phyloP scores from a whole-genome alignment of 495 filamentous ascomycete species.

The Apiosordaria backusii region DNA sequence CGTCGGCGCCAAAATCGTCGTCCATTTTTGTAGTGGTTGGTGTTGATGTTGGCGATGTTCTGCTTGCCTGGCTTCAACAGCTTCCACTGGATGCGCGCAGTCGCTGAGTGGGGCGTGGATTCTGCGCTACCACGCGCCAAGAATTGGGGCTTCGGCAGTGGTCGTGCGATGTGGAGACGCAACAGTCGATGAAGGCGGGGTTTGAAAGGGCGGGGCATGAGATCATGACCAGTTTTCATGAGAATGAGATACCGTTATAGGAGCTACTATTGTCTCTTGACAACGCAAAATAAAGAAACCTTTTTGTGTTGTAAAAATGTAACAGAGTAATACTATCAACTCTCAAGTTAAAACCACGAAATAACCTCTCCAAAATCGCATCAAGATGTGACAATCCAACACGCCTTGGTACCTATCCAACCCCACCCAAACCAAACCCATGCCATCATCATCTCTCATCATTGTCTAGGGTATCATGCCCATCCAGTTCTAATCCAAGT shows the following conservation, averaged over 20 bases:
- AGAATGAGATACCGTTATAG: too few relatives aligned
- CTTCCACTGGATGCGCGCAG: not conserved
- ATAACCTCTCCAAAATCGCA: too few relatives aligned
- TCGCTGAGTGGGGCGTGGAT: not conserved
- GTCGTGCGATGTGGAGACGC: not conserved
- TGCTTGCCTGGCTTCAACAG: not conserved
- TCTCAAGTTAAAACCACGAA: too few relatives aligned
- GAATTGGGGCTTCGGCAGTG: not conserved
- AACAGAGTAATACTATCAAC: too few relatives aligned
- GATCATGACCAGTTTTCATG: not conserved
- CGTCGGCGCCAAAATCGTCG: conserved; percentile 61
- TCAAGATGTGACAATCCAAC: not conserved
- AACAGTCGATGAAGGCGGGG: not conserved
- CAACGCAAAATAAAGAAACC: too few relatives aligned
- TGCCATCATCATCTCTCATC: not conserved
- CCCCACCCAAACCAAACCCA: conserved; percentile 2
- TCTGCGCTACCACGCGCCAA: not conserved
- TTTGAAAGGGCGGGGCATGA: not conserved
- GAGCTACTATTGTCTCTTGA: too few relatives aligned
- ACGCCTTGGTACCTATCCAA: not conserved
- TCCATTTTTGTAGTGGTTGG: conserved; percentile 33
- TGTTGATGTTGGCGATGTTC: not conserved
- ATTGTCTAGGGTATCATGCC: conserved; percentile 6
- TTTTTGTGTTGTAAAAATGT: not conserved
- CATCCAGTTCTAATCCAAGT: conserved; percentile 21